phyloP scores from a whole-genome alignment of 805 yeast genomes.

The Candida chilensis region DNA sequence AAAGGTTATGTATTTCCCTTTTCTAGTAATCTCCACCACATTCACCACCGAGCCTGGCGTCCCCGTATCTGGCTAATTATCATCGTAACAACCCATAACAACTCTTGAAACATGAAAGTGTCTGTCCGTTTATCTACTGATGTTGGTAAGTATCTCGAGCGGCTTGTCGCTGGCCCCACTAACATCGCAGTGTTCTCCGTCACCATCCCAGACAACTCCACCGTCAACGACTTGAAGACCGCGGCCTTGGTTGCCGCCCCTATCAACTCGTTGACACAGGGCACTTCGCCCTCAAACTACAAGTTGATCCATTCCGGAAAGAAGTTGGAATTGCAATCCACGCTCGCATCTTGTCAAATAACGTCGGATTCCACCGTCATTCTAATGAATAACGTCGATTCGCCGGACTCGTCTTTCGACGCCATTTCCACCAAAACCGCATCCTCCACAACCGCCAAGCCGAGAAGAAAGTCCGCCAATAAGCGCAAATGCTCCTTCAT shows the following conservation, averaged over 20 bases:
- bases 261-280: neutral
- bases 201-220: conserved; percentile 41
- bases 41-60: no score
- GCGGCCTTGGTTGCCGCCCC: conserved; percentile 34
- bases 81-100: no score
- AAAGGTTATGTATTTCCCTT: no score
- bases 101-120: no score
- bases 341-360: conserved; percentile 15
- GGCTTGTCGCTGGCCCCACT: no score
- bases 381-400: conserved; percentile 10
- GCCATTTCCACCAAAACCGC: conserved; percentile 8
- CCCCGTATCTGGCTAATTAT: no score
- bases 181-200: no score
- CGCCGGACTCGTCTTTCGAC: neutral
- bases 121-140: no score
- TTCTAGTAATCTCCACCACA: no score
- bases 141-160: no score
- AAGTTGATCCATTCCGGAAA: conserved; percentile 21
- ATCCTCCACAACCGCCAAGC: conserved; percentile 7
- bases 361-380: conserved; percentile 14
- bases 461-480: conserved; percentile 23
- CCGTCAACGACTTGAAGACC: conserved; percentile 40
- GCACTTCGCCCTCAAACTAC: conserved; percentile 4
- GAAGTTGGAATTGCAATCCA: conserved; percentile 14
- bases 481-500: conserved; percentile 42